Conservation (phyloP, 2,329 filamentous ascomycete species). For the Coleophoma crateriformis region DNA sequence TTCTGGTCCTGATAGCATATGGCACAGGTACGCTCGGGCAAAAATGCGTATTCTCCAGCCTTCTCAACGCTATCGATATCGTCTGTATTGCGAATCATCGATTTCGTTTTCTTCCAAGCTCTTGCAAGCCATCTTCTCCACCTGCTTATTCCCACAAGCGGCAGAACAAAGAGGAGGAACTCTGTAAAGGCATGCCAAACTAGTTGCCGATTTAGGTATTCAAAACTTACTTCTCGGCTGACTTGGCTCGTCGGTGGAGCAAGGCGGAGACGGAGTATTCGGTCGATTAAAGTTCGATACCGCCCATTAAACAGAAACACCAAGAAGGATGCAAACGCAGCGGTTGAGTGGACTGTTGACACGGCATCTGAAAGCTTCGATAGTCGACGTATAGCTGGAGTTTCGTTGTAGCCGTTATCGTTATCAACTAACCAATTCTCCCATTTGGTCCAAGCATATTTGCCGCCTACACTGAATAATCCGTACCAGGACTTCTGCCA, state of each 20-base stretch:
- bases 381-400: conserved; percentile 47
- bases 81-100: conserved; percentile 48
- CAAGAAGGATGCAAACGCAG: conserved; percentile 79
- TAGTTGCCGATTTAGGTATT: conserved; percentile 94
- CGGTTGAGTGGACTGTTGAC: conserved; percentile 72
- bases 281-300: conserved; percentile 86
- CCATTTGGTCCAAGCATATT: conserved; percentile 90
- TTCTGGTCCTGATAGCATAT: conserved; percentile 97
- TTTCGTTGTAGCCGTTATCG: conserved; percentile 68
- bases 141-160: conserved; percentile 86
- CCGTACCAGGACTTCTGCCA: conserved; percentile 85
- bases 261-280: conserved; percentile 76
- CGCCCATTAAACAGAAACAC: conserved; percentile 87
- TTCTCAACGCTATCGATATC: conserved; percentile 46
- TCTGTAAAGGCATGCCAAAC: conserved; percentile 99
- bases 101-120: conserved; percentile 77
- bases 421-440: conserved; percentile 77
- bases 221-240: conserved; percentile 88
- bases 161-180: conserved; percentile 94
- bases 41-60: conserved; percentile 72
- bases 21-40: conserved; percentile 90
- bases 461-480: conserved; percentile 76
- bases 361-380: conserved; percentile 63
- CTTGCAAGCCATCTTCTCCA: conserved; percentile 89
- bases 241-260: conserved; percentile 81